These are phyloP conservation scores for Coniochaeta ligniaria DNA, from an alignment of 2,329 filamentous ascomycete genomes.

Conservation along the genomic window DNA sequence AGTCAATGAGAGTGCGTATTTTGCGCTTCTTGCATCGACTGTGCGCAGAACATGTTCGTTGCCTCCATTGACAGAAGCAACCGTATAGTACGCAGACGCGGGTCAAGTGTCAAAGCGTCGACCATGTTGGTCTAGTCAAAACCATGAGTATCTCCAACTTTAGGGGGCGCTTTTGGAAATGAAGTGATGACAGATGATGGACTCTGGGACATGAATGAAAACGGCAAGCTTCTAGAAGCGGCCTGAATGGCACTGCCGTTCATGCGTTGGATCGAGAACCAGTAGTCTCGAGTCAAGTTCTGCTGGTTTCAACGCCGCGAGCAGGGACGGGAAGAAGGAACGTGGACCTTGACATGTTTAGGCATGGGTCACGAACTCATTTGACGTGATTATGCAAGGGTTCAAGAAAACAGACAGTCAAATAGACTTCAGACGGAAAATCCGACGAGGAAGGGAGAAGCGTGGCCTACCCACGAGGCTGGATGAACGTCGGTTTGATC, in stretches of 20 bases:
- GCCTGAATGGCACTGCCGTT: not conserved
- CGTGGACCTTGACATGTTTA: not conserved
- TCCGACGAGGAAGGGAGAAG: not conserved
- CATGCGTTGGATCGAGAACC: not conserved
- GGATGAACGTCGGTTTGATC: not conserved
- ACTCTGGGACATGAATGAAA: not conserved
- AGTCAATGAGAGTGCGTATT: not conserved
- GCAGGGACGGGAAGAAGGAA: not conserved
- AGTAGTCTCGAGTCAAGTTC: not conserved
- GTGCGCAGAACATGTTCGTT: not conserved
- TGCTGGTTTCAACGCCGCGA: not conserved
- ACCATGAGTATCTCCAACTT: not conserved
- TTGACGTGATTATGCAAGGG: not conserved
- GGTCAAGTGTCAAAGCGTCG: not conserved
- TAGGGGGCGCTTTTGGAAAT: not conserved
- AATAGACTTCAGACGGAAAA: not conserved
- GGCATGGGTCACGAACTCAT: not conserved
- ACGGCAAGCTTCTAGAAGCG: not conserved
- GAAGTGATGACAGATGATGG: not conserved
- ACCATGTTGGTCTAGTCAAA: not conserved
- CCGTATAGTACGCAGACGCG: not conserved
- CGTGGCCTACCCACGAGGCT: not conserved
- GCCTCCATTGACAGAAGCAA: not conserved
- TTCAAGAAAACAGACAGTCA: not conserved
- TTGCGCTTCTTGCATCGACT: not conserved